A percentile compares a stretch with the other conserved stretches of the same genome.
Evolutionary conservation across 2,329 filamentous ascomycete species (phyloP).

Genomic region (Didymella exigua): DNA sequence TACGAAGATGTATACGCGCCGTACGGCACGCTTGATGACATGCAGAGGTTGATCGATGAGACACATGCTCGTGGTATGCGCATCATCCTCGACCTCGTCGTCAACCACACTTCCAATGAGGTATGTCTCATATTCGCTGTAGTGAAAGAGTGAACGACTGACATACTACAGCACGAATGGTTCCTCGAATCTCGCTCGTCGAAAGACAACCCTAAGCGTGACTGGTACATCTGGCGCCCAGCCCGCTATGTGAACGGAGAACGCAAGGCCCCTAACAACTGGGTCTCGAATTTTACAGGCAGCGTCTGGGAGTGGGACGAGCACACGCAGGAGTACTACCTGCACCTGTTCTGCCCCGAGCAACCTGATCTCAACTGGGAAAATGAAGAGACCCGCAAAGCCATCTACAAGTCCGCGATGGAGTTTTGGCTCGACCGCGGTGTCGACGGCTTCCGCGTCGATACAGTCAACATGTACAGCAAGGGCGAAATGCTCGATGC

Average conservation of each 20-base stretch:
- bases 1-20: slow-evolving; percentile 49
- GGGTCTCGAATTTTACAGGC: slow-evolving; percentile 67
- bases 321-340: slow-evolving; percentile 72
- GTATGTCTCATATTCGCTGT: slow-evolving; percentile 17
- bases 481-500: slow-evolving; percentile 44
- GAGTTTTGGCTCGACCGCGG: slow-evolving; percentile 79
- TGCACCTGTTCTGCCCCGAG: slow-evolving; percentile 74
- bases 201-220: slow-evolving; percentile 56
- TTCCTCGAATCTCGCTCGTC: slow-evolving; percentile 62
- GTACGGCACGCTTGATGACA: slow-evolving; percentile 49
- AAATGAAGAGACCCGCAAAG: slow-evolving; percentile 67
- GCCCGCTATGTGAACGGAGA: slow-evolving; percentile 59
- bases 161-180: slow-evolving; percentile 56
- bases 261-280: slow-evolving; percentile 76
- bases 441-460: slow-evolving; percentile 56
- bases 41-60: slow-evolving; percentile 46
- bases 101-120: slow-evolving; percentile 50
- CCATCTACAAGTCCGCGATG: slow-evolving; percentile 72
- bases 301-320: slow-evolving; percentile 75
- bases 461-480: slow-evolving; percentile 48
- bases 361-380: slow-evolving; percentile 92
- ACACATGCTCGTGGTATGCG: slow-evolving; percentile 46
- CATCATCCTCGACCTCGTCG: slow-evolving; percentile 49
- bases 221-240: slow-evolving; percentile 63
- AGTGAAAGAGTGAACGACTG: background rate